These are phyloP conservation scores for Fusarium sp. DNA, from an alignment of 2,329 filamentous ascomycete genomes.

Conservation along the genomic window DNA sequence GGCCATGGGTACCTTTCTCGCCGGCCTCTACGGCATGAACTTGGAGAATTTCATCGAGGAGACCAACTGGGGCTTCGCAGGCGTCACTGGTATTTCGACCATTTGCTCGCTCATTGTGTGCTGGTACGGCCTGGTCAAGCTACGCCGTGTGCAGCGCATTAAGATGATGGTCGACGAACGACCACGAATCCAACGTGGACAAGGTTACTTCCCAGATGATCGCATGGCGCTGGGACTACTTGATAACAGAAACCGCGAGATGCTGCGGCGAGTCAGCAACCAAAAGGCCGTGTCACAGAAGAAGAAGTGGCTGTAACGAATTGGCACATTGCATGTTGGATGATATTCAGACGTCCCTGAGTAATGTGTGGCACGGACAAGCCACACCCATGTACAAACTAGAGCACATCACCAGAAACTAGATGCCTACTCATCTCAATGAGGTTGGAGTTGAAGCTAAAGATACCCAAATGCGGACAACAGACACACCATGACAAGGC, in stretches of 20 bases:
- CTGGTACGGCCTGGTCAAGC: constrained; percentile 83
- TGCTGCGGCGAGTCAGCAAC: constrained; percentile 63
- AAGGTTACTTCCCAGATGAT: constrained; percentile 52
- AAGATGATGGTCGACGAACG: constrained; percentile 75
- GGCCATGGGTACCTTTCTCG: constrained; percentile 92
- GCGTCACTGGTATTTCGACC: constrained; percentile 77
- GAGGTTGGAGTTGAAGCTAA: constrained; percentile 34
- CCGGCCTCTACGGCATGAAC: constrained; percentile 99
- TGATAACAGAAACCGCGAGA: constrained; percentile 65
- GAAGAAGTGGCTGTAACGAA: constrained; percentile 47
- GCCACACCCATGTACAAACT: constrained; percentile 33
- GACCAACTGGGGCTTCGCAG: constrained; percentile 84
- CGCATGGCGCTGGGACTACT: constrained; percentile 60
- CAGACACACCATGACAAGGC: constrained; percentile 19
- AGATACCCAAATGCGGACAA: constrained; percentile 39
- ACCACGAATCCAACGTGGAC: constrained; percentile 52
- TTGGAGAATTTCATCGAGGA: constrained; percentile 99
- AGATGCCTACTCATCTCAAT: constrained; percentile 46
- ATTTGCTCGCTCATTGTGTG: constrained; percentile 81
- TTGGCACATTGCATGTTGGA: constrained; percentile 8
- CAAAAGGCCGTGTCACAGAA: constrained; percentile 56
- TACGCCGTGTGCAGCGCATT: constrained; percentile 87
- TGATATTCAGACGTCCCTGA: constrained; percentile 27
- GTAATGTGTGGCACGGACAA: constrained; percentile 22
- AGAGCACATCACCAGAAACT: constrained; percentile 29